Conservation (phyloP, 2,329 filamentous ascomycete genomes). For the Rhexocercosporidium sp. region DNA sequence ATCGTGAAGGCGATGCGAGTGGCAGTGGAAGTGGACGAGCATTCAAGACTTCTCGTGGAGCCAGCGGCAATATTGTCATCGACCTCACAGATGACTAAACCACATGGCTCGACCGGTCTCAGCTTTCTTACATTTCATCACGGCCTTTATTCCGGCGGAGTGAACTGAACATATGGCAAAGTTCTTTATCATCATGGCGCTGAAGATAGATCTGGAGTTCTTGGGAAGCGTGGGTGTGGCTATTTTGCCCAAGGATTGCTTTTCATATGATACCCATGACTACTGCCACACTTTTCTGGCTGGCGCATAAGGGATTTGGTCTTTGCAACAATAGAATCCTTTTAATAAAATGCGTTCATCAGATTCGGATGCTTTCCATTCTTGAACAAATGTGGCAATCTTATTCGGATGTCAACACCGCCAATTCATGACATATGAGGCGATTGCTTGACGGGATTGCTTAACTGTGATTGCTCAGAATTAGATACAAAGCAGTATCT, state of each 20-base stretch:
- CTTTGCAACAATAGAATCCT: neutral
- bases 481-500: neutral
- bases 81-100: conserved; percentile 35
- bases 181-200: neutral
- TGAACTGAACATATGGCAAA: neutral
- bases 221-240: neutral
- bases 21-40: conserved; percentile 18
- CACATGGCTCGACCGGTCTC: neutral
- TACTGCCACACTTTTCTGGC: neutral
- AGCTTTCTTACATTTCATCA: neutral
- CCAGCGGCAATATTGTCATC: conserved; percentile 21
- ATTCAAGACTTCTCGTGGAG: conserved; percentile 26
- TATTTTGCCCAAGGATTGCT: neutral
- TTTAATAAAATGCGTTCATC: neutral
- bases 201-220: neutral
- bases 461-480: neutral
- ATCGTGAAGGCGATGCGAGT: conserved; percentile 4
- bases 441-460: neutral
- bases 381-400: neutral
- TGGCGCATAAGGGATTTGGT: neutral
- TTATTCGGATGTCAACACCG: neutral
- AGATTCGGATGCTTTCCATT: neutral
- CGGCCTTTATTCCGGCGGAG: neutral
- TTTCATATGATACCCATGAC: conserved; percentile 10
- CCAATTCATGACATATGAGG: neutral